Base-by-base conservation (phyloP, 768 basidiomycete species). In the Trametes cingulata region DNA sequence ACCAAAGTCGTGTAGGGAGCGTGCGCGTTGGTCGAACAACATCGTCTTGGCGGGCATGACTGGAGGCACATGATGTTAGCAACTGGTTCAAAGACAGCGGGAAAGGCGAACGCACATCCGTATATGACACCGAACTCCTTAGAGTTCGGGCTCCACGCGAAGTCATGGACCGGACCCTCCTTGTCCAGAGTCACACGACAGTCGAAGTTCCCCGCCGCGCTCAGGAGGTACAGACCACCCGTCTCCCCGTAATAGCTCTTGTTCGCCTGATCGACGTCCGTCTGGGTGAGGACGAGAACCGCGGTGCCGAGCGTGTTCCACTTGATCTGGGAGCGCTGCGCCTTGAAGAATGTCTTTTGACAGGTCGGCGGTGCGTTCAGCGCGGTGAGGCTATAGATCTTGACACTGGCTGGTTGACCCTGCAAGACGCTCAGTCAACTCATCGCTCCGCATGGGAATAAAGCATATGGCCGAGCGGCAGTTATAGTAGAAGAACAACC, bases 181-280 rank as follows among this genome's bases (percentile, higher is more conserved):
- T 97, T 98, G 76, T 97, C 95, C 67, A 92, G 77, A 1, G 81
- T 77, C 25, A 98, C 90, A 27, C 93, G 82, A 70, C 92, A 93
- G 71, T 98, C 95, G 67, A 95, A 98, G 66, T 93, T 91, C 15
- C 96, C 95, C 9, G 93, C 89, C 17, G 94, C 86, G 64, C 88
- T 94, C 62, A 98, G 84, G 14, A 98, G 82, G 75, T 96, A 98
- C 69, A 99, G 78, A 52, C 93, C 71, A 17, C 71, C 92, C 2
- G 95, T 97, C 78, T 98, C 96, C 54, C 97, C 97, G 66, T 98
- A 99, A 74, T 99, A 99, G 68, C 89, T 95, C 83, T 92, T 97
- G 74, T 96, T 96, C 46, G 92, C 89, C 71, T 92, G 93, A 70
- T 99, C 96, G 53, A 98, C 95, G 68, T 99, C 97, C 4, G 95